A percentile compares a stretch with the other conserved stretches of the same genome.
Conservation (phyloP, 768 basidiomycete genomes). For the Grammothele lineata region DNA sequence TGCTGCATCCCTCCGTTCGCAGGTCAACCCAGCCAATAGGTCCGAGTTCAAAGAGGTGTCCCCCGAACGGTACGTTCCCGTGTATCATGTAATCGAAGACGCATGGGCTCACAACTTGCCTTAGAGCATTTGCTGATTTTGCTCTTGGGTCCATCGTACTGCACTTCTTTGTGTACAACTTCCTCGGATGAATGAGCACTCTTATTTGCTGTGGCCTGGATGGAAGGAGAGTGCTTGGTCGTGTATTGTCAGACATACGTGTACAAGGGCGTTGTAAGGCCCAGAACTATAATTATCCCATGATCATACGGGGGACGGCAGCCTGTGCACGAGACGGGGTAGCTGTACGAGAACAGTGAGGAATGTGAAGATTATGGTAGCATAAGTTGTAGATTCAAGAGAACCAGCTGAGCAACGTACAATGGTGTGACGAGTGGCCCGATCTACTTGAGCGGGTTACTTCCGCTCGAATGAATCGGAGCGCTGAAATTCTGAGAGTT, state of each 20-base stretch:
- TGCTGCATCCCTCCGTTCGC: conserved; percentile 85
- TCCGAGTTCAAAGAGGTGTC: conserved; percentile 86
- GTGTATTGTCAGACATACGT: conserved; percentile 7
- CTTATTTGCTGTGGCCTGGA: neutral
- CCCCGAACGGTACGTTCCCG: conserved; percentile 81
- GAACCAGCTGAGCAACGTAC: neutral
- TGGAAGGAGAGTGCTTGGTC: neutral
- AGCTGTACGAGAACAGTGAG: neutral
- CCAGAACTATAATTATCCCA: conserved; percentile 9
- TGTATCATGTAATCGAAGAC: neutral
- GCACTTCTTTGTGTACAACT: conserved; percentile 99
- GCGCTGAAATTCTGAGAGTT: conserved; percentile 39
- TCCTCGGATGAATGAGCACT: conserved; percentile 65
- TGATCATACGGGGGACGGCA: neutral
- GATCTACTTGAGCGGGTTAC: conserved; percentile 18
- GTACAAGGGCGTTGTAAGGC: conserved; percentile 9
- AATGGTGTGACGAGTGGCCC: neutral
- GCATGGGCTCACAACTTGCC: neutral
- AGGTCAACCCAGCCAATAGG: conserved; percentile 85
- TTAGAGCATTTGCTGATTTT: conserved; percentile 96
- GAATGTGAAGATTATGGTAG: neutral
- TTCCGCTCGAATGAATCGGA: conserved; percentile 70
- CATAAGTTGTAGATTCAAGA: neutral
- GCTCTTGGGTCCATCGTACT: conserved; percentile 91
- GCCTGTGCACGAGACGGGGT: neutral